Evolutionary conservation across 1,284 basidiomycete species (phyloP), one percentile per base, ranked within the genome.

Genomic region (Cryptococcus sp.): DNA sequence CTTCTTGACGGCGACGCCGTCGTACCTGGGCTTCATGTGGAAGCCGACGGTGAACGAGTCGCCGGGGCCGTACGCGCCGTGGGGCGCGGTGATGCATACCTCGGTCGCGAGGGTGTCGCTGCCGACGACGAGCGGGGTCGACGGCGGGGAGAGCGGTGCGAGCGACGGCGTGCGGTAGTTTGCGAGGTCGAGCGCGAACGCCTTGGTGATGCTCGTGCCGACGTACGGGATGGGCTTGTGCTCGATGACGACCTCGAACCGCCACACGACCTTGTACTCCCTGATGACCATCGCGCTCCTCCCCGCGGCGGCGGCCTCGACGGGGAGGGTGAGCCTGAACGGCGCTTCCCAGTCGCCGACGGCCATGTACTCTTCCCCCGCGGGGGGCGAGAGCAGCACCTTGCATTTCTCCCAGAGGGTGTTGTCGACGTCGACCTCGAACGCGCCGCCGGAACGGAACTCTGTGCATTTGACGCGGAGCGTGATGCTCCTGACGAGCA

Each of bases 251-350:
- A 66, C 55, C 40, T 73, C 69, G n/a, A 75, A 51, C 12, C 63
- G 60, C 73, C 73, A 75, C 12, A 62, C 64, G 3, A 65, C 59
- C 42, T 68, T 68, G 65, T 70, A 71, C 46, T 75, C 71, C 24
- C 67, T 68, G 12, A 66, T 55, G 23, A 50, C 46, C 55, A 69
- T 67, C 9, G 67, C 48, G 33, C 65, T 66, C 20, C 52, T 45
- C 4, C 67, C 63, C 16, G 46, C n/a, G 15, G 56, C 48, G 6
- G 57, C 61, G 0, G 63, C 68, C 5, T 67, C 65, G 13, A 60
- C 46, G 0, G 73, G 73, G n/a, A 75, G 62, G 15, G 58, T 47
- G 6, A 70, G 37, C 16, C 57, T 55, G 57, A 73, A 75, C 1
- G 61, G 59, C 5, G 58, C 33, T 6, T 63, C 48, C 69, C 70